A percentile compares a stretch with the other conserved stretches of the same genome.
Evolutionary conservation across 1,139 yeast species (phyloP).

Genomic region (Debaryomycetaceae sp.): DNA sequence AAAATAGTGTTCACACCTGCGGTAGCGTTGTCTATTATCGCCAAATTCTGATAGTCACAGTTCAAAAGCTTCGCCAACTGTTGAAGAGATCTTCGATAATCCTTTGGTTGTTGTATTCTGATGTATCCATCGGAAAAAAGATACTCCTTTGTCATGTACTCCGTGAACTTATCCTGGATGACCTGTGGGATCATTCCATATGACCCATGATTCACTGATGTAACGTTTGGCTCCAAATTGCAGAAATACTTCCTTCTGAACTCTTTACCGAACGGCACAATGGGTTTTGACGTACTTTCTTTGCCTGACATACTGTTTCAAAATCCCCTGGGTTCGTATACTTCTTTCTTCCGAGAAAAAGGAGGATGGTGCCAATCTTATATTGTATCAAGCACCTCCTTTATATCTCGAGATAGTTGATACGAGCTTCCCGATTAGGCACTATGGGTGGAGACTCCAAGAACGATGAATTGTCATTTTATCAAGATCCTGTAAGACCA

Average conservation of each 20-base stretch:
- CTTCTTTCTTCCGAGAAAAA: too few species aligned
- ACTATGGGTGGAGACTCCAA: neutral
- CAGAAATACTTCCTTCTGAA: slow-evolving; percentile 48
- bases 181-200: slow-evolving; percentile 48
- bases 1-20: slow-evolving; percentile 54
- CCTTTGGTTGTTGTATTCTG: slow-evolving; percentile 13
- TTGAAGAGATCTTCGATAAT: slow-evolving; percentile 22
- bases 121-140: slow-evolving; percentile 36
- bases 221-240: slow-evolving; percentile 28
- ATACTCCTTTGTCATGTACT: slow-evolving; percentile 20
- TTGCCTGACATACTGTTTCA: neutral
- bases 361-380: too few species aligned
- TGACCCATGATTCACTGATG: slow-evolving; percentile 54
- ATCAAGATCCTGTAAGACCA: too few species aligned
- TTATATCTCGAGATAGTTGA: neutral
- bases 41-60: slow-evolving; percentile 37
- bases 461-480: too few species aligned
- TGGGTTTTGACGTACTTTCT: neutral
- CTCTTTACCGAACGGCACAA: slow-evolving; percentile 46
- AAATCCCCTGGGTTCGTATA: too few species aligned
- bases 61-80: slow-evolving; percentile 27
- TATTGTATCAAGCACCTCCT: too few species aligned
- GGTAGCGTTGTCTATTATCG: slow-evolving; percentile 53
- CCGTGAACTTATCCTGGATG: slow-evolving; percentile 20
- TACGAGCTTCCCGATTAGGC: neutral